A percentile compares a stretch with the other conserved stretches of the same genome.
Evolutionary conservation across 2,329 filamentous ascomycete species (phyloP).

Genomic region (Samsoniella hepiali): DNA sequence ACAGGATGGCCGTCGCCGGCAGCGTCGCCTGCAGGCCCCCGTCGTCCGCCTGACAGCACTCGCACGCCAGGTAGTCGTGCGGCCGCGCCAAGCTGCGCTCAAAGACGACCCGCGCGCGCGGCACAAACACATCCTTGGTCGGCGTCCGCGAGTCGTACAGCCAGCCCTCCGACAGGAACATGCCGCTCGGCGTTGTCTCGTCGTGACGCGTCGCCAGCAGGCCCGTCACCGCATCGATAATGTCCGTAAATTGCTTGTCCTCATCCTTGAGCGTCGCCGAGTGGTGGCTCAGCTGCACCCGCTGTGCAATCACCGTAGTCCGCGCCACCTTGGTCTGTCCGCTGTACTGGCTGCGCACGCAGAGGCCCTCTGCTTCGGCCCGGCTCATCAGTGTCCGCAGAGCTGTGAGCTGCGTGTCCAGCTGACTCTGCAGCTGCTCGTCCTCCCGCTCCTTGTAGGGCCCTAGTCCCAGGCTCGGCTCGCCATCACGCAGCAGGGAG

Average conservation of each 20-base stretch:
- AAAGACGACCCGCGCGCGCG: conserved; percentile 65
- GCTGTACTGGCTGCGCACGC: conserved; percentile 72
- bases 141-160: conserved; percentile 70
- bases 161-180: conserved; percentile 69
- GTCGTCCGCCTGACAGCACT: conserved; percentile 59
- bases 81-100: conserved; percentile 70
- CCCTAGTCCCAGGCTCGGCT: conserved; percentile 35
- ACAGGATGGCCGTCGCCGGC: conserved; percentile 70
- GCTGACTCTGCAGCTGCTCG: conserved; percentile 29
- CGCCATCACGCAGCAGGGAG: conserved; percentile 34
- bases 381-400: conserved; percentile 45
- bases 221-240: conserved; percentile 51
- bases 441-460: conserved; percentile 29
- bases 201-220: conserved; percentile 28
- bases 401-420: conserved; percentile 43
- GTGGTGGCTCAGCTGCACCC: conserved; percentile 75
- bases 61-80: conserved; percentile 69
- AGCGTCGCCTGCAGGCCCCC: conserved; percentile 57
- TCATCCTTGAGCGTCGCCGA: conserved; percentile 66
- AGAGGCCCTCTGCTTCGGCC: conserved; percentile 43
- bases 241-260: conserved; percentile 66
- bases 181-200: conserved; percentile 31
- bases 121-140: conserved; percentile 70
- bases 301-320: conserved; percentile 76
- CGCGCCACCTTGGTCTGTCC: conserved; percentile 66